Conservation (phyloP, 78 protist species). For the Guillardia theta region DNA sequence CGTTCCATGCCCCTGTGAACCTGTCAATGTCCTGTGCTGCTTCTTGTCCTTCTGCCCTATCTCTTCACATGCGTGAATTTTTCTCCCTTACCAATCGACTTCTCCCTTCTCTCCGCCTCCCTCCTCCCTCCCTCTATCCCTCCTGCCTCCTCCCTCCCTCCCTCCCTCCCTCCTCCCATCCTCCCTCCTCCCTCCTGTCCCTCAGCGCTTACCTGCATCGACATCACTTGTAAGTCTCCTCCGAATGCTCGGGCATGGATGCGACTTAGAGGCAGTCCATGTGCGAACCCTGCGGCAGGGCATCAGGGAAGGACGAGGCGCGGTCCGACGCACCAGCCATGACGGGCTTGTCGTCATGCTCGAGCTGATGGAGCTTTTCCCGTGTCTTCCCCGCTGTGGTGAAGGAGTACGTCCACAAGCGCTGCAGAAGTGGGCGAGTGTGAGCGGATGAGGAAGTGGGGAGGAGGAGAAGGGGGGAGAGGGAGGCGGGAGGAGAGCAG, state of each 20-base stretch:
- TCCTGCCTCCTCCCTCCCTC: neutral
- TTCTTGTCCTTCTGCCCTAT: too few species aligned
- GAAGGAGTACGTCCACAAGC: conserved; percentile 37
- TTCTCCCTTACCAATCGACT: too few species aligned
- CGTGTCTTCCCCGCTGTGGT: conserved; percentile 11
- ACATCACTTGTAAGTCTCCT: neutral
- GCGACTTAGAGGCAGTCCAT: conserved; percentile 6
- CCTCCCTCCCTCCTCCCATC: neutral
- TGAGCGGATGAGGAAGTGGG: neutral
- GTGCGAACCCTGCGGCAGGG: neutral
- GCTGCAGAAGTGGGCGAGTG: neutral
- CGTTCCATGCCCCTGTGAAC: conserved; percentile 12
- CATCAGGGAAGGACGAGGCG: neutral
- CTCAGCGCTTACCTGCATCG: neutral
- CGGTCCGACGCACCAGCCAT: neutral
- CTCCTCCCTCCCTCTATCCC: neutral
- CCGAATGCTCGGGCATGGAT: conserved; percentile 38
- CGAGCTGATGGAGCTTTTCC: neutral
- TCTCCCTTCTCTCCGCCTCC: neutral
- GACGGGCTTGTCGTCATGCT: neutral
- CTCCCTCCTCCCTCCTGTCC: neutral
- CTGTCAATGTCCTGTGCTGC: neutral
- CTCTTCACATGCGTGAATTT: too few species aligned
- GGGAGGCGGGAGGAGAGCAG: neutral
- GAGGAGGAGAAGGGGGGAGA: neutral